phyloP scores from a whole-genome alignment of 345 rosid genomes.

The Draba incana region DNA sequence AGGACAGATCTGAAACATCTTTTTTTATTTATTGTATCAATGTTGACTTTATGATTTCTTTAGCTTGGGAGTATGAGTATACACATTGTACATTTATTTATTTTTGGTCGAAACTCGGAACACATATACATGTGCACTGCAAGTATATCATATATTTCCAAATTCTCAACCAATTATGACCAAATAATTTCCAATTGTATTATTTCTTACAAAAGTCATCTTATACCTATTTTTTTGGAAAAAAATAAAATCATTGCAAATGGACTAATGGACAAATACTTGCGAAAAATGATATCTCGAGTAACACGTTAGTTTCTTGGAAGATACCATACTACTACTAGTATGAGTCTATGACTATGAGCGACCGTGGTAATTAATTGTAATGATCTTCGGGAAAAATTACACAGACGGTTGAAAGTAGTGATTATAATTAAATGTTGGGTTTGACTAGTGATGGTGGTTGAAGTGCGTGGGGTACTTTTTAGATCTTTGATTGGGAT shows the following conservation, averaged over 20 bases:
- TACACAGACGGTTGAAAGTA: conserved; percentile 23
- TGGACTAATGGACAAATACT: too few relatives aligned
- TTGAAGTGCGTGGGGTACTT: conserved; percentile 39
- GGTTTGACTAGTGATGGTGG: conserved; percentile 43
- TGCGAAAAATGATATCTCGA: background rate
- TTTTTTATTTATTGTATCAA: conserved; percentile 6
- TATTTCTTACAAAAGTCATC: background rate
- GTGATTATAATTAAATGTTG: conserved; percentile 40
- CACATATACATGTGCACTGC: too few relatives aligned
- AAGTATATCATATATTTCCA: background rate
- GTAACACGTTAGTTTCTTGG: conserved; percentile 20
- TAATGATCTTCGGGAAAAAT: conserved; percentile 32
- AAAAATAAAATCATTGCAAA: too few relatives aligned
- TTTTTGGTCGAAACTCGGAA: too few relatives aligned
- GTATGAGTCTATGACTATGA: too few relatives aligned
- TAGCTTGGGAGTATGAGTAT: background rate
- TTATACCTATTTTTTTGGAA: background rate
- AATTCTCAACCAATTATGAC: conserved; percentile 33
- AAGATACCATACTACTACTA: background rate
- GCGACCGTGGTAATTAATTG: conserved; percentile 28
- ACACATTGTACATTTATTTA: background rate
- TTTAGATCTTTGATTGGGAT: conserved; percentile 16
- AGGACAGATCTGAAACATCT: conserved; percentile 40
- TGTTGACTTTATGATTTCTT: conserved; percentile 38
- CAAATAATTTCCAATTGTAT: background rate